Evolutionary conservation across 169 alveolate species (phyloP), one percentile per base, ranked within the genome.

Genomic region (Plasmodium falciparum): DNA sequence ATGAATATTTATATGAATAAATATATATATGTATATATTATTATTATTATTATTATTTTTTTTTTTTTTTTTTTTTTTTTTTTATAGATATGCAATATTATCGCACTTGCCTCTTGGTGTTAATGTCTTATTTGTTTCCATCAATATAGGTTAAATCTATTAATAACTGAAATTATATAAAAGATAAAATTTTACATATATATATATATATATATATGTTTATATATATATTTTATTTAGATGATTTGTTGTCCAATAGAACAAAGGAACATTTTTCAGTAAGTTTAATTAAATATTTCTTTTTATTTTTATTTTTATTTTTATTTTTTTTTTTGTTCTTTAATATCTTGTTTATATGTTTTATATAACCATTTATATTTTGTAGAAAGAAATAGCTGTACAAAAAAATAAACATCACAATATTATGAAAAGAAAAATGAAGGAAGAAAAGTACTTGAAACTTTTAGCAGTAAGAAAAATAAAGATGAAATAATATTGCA

Each of bases 331-430:
- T 63, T 54, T 26, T 39, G 59, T 24, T 61, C 45, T 33, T 33
- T 33, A 33, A 33, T 33, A 33, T 2, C 50, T 63, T 39, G 12
- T 26, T 65, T 12, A 47, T 63, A 11, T 24, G 8, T 26, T 24
- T 66, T 29, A 39, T 17, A 29, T 66, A 29, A 17, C 11, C 52
- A 11, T 26, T 15, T 76, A 24, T 43, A 26, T 13, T 45, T 17
- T 54, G 4, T 67, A 80, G 90, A 80, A 80, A 49, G 90, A 80
- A 69, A 80, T 80, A 80, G 33, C 83, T 56, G 80, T 62, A 15
- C 52, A 80, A 47, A 69, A 69, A 49, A 69, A 52, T 17, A 80
- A 80, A 52, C 78, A 80, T 61, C 39, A 15, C 20, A 54, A 20
- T 4, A 80, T 69, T 56, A 24, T 80, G 72, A 80, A 73, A 20